A percentile compares a stretch with the other conserved stretches of the same genome.
These are phyloP conservation scores for Fusarium sp. DNA, from an alignment of 2,329 filamentous ascomycete species.

Conservation along the genomic window DNA sequence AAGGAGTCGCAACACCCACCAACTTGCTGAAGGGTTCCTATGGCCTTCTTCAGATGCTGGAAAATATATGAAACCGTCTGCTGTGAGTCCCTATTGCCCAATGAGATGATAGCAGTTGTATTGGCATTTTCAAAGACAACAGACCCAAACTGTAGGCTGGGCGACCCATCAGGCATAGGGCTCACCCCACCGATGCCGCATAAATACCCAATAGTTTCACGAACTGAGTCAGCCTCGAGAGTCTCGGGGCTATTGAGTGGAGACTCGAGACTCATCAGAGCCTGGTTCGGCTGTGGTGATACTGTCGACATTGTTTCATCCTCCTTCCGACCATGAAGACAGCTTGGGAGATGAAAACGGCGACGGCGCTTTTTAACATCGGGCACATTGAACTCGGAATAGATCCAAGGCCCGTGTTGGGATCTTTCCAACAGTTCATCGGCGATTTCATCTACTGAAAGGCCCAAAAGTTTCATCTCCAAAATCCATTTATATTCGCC, in stretches of 20 bases:
- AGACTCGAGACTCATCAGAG: fast-evolving
- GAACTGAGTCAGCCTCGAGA: fast-evolving
- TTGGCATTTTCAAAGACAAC: fast-evolving
- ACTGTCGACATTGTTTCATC: neutral
- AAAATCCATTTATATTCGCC: neutral
- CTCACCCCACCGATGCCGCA: neutral
- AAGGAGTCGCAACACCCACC: neutral
- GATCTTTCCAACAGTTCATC: neutral
- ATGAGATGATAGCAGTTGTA: fast-evolving
- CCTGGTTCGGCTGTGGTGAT: fast-evolving
- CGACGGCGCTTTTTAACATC: fast-evolving
- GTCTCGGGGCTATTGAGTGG: too few species aligned
- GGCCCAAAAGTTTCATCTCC: neutral
- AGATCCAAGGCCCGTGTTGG: neutral
- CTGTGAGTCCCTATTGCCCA: fast-evolving
- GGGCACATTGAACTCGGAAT: neutral
- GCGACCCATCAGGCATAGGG: fast-evolving
- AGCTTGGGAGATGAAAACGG: fast-evolving
- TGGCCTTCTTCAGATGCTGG: fast-evolving
- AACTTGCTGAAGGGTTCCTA: fast-evolving
- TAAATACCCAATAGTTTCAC: fast-evolving
- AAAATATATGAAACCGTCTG: fast-evolving
- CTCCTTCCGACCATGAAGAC: fast-evolving
- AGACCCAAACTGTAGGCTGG: fast-evolving
- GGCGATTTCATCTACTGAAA: neutral